Evolutionary conservation across 2,329 filamentous ascomycete species (phyloP).

Genomic region (Fusarium sp.): DNA sequence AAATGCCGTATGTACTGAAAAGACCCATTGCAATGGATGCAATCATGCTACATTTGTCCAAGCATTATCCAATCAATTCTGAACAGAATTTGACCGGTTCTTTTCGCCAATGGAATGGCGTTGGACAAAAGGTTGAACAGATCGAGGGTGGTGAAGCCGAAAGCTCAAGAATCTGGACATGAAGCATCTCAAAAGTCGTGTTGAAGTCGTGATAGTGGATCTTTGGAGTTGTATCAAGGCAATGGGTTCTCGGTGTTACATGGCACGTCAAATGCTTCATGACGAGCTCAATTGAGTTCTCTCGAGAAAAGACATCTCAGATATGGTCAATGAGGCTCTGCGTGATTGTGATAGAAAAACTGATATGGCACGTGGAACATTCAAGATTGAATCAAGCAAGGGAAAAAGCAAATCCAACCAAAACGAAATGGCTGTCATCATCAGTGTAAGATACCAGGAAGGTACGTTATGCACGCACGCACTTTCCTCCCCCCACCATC

Average conservation of each 20-base stretch:
- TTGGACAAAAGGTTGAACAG: not conserved
- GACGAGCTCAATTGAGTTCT: not conserved
- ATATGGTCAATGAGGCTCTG: slow-evolving; percentile 30
- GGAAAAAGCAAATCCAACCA: slow-evolving; percentile 37
- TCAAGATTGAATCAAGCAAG: slow-evolving; percentile 15
- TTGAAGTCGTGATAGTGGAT: slow-evolving; percentile 26
- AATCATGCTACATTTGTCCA: slow-evolving; percentile 20
- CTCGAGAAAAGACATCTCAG: not conserved
- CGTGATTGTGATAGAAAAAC: slow-evolving; percentile 7
- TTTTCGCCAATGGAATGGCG: slow-evolving; percentile 3
- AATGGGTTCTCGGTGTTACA: slow-evolving; percentile 4
- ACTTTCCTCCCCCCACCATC: slow-evolving; percentile 36
- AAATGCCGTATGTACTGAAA: slow-evolving; percentile 4
- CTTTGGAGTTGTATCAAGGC: slow-evolving; percentile 19
- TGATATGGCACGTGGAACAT: slow-evolving; percentile 26
- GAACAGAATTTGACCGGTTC: not conserved
- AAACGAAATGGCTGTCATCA: slow-evolving; percentile 35
- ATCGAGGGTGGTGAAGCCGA: not conserved
- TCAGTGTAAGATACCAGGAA: not conserved
- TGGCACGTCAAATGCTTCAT: not conserved
- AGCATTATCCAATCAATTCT: slow-evolving; percentile 22
- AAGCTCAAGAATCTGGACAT: not conserved
- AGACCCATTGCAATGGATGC: slow-evolving; percentile 18
- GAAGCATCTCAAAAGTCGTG: slow-evolving; percentile 17
- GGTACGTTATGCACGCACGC: slow-evolving; percentile 32